These are phyloP conservation scores for Punctularia strigosozonata DNA, from an alignment of 768 basidiomycete species.

Conservation along the genomic window DNA sequence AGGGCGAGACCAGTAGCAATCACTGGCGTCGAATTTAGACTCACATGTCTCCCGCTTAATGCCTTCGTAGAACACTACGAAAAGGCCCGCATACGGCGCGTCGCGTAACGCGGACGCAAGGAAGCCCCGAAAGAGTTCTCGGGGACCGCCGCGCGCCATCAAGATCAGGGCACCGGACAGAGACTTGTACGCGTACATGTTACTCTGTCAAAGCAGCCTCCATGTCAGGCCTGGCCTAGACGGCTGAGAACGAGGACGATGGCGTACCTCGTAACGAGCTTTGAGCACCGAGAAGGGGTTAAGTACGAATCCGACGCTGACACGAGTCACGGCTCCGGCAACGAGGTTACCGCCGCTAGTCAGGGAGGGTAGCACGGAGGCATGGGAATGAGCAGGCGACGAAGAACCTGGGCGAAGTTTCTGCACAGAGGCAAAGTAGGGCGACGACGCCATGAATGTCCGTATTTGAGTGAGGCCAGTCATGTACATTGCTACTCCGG, in stretches of 20 bases:
- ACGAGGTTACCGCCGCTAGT: slow-evolving; percentile 73
- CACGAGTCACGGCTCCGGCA: slow-evolving; percentile 74
- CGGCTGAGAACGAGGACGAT: too few species aligned
- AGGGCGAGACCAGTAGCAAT: too few species aligned
- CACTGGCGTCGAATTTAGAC: too few species aligned
- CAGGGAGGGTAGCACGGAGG: slow-evolving; percentile 58
- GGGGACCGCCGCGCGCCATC: slow-evolving; percentile 59
- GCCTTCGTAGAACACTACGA: slow-evolving; percentile 79
- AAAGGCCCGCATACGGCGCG: slow-evolving; percentile 89
- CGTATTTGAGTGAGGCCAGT: slow-evolving; percentile 77
- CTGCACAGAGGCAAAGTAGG: slow-evolving; percentile 44
- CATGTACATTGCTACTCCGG: slow-evolving; percentile 89
- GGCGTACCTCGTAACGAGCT: slow-evolving; percentile 79
- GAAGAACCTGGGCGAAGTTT: slow-evolving; percentile 11
- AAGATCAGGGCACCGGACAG: slow-evolving; percentile 45
- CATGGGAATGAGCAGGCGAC: slow-evolving; percentile 11
- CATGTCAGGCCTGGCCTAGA: too few species aligned
- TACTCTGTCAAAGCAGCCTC: slow-evolving; percentile 67
- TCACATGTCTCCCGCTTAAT: slow-evolving; percentile 66
- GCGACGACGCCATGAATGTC: slow-evolving; percentile 57
- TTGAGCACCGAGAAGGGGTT: slow-evolving; percentile 91
- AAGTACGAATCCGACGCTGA: slow-evolving; percentile 69
- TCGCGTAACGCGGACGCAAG: slow-evolving; percentile 84
- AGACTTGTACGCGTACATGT: slow-evolving; percentile 60
- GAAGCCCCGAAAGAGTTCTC: slow-evolving; percentile 78